Evolutionary conservation across 1,139 yeast species (phyloP), one percentile per base, ranked within the genome.

Genomic region (Entelexis sorbosivorans): DNA sequence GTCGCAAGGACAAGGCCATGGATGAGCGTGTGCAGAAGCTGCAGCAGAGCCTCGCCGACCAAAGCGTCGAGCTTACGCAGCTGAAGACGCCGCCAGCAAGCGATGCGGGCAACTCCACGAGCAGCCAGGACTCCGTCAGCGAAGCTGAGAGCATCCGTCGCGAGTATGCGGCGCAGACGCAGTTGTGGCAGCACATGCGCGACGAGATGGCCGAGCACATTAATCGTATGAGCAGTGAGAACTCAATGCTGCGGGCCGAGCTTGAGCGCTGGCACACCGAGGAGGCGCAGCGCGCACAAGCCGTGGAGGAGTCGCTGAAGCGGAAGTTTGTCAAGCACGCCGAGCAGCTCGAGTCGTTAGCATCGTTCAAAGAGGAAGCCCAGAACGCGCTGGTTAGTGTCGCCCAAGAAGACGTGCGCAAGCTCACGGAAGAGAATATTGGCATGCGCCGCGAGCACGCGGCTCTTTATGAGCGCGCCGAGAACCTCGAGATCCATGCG

Each of bases 311-410:
- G 17, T 42, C 45, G 3, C 29, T 42, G 29, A 31, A 32, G 29
- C 19, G 36, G 14, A 42, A 42, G 17, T 42, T 42, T 20, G 14
- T 32, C 11, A 31, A 20, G 36, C 45, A 42, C 20, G 29, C 36
- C 9, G 45, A 42, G 19, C 45, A 42, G 29, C 29, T 42, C 8
- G 45, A 42, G 29, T 42, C 45, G n/a, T 29, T 42, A n/a, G 45
- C 45, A 2, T 34, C 39, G 5, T 34, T 33, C 39, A 34, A 44
- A 26, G 47, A 42, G 14, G 29, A 42, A 10, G 45, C 45, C 10
- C 45, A 33, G 17, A 34, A 33, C 24, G 24, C 39, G 16, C 33
- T 34, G 33, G 39, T 33, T 8, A 33, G 33, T 17, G 47, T 33
- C 11, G 39, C 47, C 2, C 39, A 44, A 17, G 39, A 44, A 7